Evolutionary conservation across 2,329 filamentous ascomycete genomes (phyloP).

Genomic region (Trichoderma afroharzianum): DNA sequence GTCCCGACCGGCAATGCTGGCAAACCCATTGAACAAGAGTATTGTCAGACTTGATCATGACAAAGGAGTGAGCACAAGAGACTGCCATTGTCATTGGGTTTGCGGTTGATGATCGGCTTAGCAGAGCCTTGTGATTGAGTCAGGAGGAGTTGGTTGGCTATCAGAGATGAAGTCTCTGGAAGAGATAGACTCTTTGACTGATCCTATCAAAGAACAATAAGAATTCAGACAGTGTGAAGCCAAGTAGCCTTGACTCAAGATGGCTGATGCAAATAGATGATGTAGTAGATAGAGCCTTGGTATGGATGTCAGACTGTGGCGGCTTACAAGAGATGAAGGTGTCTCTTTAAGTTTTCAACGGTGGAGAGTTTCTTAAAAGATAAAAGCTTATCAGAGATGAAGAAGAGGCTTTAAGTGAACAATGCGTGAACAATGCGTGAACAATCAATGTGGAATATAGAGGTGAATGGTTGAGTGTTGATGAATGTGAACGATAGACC

Average conservation of each 20-base stretch:
- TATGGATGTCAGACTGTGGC: constrained; percentile 10
- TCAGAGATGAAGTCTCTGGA: not conserved
- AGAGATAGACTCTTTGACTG: not conserved
- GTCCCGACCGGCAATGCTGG: constrained; percentile 60
- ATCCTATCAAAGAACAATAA: not conserved
- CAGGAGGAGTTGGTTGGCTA: not conserved
- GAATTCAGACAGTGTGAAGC: not conserved
- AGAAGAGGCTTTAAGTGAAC: not conserved
- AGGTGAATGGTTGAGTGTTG: not conserved
- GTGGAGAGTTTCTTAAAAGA: not conserved
- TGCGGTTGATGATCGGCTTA: not conserved
- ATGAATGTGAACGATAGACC: not conserved
- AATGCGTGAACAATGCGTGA: not conserved
- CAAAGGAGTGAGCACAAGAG: constrained; percentile 60
- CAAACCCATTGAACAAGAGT: constrained; percentile 64
- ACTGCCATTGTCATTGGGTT: constrained; percentile 41
- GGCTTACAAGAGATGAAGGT: constrained; percentile 4
- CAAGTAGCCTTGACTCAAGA: not conserved
- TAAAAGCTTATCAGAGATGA: not conserved
- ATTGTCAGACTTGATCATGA: constrained; percentile 64
- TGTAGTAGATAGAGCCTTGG: not conserved
- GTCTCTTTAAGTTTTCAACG: not conserved
- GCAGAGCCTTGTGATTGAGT: not conserved
- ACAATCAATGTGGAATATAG: not conserved
- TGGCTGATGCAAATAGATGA: not conserved